Conservation (phyloP, 441 rosid species). For the Jatropha multifida region DNA sequence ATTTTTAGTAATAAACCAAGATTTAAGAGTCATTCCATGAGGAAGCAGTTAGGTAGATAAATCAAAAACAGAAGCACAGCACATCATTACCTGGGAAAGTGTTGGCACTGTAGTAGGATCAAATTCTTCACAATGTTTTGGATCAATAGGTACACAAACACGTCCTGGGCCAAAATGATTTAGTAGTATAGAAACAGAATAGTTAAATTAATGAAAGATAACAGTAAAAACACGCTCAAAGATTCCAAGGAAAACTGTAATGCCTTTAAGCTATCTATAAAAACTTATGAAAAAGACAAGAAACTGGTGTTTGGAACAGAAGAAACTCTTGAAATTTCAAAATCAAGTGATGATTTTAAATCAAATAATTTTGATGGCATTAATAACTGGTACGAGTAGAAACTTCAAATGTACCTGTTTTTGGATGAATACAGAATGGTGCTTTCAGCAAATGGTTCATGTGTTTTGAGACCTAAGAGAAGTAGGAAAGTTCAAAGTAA, state of each 20-base stretch:
- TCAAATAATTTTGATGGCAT: conserved; percentile 1
- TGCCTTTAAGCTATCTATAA: neutral
- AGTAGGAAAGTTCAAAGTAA: conserved; percentile 8
- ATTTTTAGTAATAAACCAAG: neutral
- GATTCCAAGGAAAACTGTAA: neutral
- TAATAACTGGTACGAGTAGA: neutral
- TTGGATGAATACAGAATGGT: conserved; percentile 94
- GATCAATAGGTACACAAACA: conserved; percentile 92
- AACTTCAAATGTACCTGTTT: conserved; percentile 59
- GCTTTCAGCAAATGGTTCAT: conserved; percentile 99
- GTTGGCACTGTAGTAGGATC: conserved; percentile 89
- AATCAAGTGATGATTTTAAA: neutral
- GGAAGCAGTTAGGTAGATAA: neutral
- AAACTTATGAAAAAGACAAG: neutral
- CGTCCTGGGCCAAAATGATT: conserved; percentile 51
- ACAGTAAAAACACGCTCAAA: neutral
- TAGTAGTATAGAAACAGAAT: neutral
- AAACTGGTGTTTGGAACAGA: neutral
- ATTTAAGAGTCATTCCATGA: neutral
- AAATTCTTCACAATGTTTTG: conserved; percentile 70
- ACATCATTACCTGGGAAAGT: conserved; percentile 58
- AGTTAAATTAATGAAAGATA: neutral
- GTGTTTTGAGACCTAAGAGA: conserved; percentile 78
- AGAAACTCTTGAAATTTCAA: neutral
- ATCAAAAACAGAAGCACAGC: neutral